Conservation (phyloP, 73 alveolate species). For the Symbiodinium pilosum region DNA sequence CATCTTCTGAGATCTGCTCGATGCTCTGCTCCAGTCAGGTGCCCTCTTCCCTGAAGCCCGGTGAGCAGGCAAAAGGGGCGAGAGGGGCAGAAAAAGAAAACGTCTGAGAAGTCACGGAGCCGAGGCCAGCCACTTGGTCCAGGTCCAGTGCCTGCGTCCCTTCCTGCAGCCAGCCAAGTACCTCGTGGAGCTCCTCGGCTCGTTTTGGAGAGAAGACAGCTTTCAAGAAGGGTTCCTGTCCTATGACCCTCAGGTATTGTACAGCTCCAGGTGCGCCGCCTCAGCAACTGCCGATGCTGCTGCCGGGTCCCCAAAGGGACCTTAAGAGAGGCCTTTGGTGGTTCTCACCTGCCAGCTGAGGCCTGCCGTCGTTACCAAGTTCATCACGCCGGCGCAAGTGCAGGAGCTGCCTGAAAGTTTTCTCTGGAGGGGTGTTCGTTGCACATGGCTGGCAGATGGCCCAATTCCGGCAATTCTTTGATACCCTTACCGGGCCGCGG, state of each 20-base stretch:
- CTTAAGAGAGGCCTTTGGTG: not conserved
- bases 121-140: conserved; percentile 86
- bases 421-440: not conserved
- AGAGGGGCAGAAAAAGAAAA: too few species aligned
- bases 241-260: conserved; percentile 3
- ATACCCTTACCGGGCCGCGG: conserved; percentile 60
- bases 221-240: not conserved
- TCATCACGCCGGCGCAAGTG: conserved; percentile 67
- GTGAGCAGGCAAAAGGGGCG: conserved; percentile 85
- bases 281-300: conserved; percentile 68
- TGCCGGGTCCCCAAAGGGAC: not conserved
- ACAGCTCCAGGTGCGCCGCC: conserved; percentile 57
- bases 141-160: conserved; percentile 91
- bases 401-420: not conserved
- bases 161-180: conserved; percentile 79
- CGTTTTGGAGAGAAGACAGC: not conserved
- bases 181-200: conserved; percentile 37
- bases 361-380: conserved; percentile 87
- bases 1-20: not conserved
- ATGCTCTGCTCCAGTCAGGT: conserved; percentile 11
- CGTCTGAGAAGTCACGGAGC: not conserved
- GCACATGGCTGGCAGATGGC: conserved; percentile 1
- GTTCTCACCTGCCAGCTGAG: not conserved
- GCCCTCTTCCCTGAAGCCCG: conserved; percentile 80
- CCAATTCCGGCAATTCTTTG: conserved; percentile 76